Evolutionary conservation across 495 filamentous ascomycete genomes (phyloP).

Genomic region (Penicillium simplicissimum): DNA sequence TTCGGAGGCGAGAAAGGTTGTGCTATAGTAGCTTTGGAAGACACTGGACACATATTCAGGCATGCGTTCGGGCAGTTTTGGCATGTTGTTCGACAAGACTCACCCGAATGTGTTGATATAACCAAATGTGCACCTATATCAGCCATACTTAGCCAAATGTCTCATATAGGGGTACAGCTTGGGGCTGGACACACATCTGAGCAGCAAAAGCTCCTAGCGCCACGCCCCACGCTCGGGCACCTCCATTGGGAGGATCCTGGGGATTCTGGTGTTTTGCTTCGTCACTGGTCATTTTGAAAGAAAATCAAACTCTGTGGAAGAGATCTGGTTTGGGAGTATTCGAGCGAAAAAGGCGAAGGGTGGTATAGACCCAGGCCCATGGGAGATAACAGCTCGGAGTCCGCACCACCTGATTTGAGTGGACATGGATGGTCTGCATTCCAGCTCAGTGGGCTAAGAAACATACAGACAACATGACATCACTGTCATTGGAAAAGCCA

Average conservation of each 20-base stretch:
- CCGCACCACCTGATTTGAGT: not conserved
- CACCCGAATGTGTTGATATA: not conserved
- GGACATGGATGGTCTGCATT: not conserved
- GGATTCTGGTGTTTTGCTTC: not conserved
- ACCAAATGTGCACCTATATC: not conserved
- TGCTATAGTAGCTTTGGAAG: constrained; percentile 3
- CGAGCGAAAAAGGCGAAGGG: not conserved
- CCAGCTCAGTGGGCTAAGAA: not conserved
- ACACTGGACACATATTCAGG: too few relatives aligned
- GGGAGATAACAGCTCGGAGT: not conserved
- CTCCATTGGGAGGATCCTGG: not conserved
- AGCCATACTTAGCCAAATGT: not conserved
- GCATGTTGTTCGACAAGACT: not conserved
- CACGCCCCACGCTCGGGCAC: not conserved
- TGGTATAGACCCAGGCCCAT: not conserved
- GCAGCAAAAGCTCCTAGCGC: not conserved
- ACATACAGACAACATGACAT: not conserved
- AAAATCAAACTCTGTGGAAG: not conserved
- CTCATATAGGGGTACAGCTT: not conserved
- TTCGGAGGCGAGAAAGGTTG: not conserved
- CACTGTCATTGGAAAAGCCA: too few relatives aligned
- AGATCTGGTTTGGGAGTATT: not conserved
- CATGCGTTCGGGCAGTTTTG: too few relatives aligned
- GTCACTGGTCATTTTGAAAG: not conserved
- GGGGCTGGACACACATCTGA: not conserved